Evolutionary conservation across 495 filamentous ascomycete species (phyloP), one percentile per base, ranked within the genome.

Genomic region (Tuber umbilicatum): DNA sequence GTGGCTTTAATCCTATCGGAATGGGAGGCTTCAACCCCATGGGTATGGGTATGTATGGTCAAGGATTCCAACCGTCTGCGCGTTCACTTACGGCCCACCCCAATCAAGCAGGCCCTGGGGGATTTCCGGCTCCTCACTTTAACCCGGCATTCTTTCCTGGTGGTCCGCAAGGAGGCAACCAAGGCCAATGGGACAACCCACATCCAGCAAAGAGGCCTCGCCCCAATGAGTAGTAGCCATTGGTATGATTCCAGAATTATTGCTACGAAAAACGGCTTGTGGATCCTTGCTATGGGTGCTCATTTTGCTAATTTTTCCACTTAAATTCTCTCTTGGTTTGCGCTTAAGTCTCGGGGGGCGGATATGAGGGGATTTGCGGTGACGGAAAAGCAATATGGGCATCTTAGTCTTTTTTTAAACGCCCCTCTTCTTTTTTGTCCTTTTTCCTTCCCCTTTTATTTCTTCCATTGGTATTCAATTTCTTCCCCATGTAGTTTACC

Each of bases 121-220:
- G 78, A 42, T 79, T 78, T 70, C 81, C 80, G 23, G 70, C 82
- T 80, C 86, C 89, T 17, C 89, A 88, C 74, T 97, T 95, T 84
- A 94, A 94, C 82, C 91, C 91, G 70, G 89, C 87, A 74, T 94
- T 94, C 88, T 96, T 94, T 83, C 85, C 85, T 73, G 74, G 75
- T 23, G 80, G 80, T n/a, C 80, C 80, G 60, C 81, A 82, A 70
- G 80, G 76, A 42, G 77, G 75, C 17, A 78, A 74, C 60, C 80
- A 82, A 68, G 80, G 80, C 27, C 81, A 82, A 70, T 82, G 81
- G 81, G 75, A 75, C n/a, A 81, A 81, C 60, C 81, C 81, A 40
- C 80, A 82, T 31, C 71, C 73, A 17, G 79, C 74, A 31, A 82
- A 82, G 75, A 77, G 81, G 43, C 71, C 81, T 39, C 78, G 81